These are phyloP conservation scores for Tolypocladium amazonense DNA, from an alignment of 2,329 filamentous ascomycete genomes.

Conservation along the genomic window DNA sequence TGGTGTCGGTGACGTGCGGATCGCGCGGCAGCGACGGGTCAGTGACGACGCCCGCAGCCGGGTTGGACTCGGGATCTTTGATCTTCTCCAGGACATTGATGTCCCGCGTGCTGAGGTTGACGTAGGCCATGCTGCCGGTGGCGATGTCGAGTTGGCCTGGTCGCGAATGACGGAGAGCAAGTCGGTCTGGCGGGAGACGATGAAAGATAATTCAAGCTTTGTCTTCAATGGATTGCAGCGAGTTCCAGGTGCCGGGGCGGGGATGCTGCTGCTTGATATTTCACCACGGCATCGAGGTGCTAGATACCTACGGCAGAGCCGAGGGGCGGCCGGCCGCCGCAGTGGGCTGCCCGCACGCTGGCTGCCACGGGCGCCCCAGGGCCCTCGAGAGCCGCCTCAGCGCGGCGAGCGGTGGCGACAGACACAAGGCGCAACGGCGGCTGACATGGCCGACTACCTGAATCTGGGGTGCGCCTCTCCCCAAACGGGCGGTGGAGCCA, in stretches of 20 bases:
- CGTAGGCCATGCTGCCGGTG: slow-evolving; percentile 30
- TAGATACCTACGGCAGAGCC: neutral
- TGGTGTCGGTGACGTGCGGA: slow-evolving; percentile 40
- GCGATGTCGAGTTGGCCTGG: neutral
- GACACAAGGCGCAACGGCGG: neutral
- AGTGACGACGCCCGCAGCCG: slow-evolving; percentile 41
- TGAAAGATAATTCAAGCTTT: neutral
- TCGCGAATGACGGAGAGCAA: neutral
- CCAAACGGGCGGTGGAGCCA: neutral
- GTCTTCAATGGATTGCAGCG: neutral
- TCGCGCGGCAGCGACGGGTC: slow-evolving; percentile 45
- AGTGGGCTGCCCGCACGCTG: neutral
- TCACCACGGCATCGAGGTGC: neutral
- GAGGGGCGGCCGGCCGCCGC: neutral
- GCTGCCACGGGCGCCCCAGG: neutral
- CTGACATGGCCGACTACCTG: slow-evolving; percentile 2
- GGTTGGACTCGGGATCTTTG: slow-evolving; percentile 54
- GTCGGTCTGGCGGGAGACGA: neutral
- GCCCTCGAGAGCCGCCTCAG: neutral
- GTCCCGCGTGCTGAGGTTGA: slow-evolving; percentile 45
- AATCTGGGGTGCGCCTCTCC: neutral
- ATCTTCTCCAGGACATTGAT: slow-evolving; percentile 55
- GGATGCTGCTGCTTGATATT: neutral
- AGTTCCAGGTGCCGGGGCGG: neutral
- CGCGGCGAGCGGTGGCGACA: neutral